These are phyloP conservation scores for Penicillium roqueforti DNA, from an alignment of 495 filamentous ascomycete genomes.

Conservation along the genomic window DNA sequence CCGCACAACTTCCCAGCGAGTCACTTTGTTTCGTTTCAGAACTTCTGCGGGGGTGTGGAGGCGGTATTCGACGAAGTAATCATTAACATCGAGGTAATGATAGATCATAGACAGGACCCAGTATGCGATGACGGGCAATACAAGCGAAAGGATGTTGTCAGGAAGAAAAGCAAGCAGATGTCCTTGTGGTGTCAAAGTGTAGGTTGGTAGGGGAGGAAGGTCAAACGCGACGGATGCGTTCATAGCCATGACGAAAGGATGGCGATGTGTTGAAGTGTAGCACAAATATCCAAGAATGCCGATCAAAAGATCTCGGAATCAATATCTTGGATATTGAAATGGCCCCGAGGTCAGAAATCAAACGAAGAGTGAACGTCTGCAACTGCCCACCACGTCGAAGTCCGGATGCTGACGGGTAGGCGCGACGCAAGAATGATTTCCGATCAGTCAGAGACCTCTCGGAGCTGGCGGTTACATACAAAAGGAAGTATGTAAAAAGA, in stretches of 20 bases:
- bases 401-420: conserved; percentile 17
- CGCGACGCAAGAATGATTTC: conserved; percentile 5
- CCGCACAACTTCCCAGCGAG: conserved; percentile 73
- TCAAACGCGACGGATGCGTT: conserved; percentile 42
- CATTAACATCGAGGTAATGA: conserved; percentile 75
- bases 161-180: conserved; percentile 73
- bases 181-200: conserved; percentile 60
- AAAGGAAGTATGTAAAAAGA: not conserved
- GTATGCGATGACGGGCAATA: conserved; percentile 79
- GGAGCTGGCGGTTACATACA: not conserved
- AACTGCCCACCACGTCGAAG: conserved; percentile 11
- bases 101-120: conserved; percentile 85
- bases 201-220: conserved; percentile 75
- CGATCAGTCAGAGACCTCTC: not conserved
- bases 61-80: conserved; percentile 81
- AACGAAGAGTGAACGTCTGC: conserved; percentile 7
- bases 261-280: not conserved
- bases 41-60: conserved; percentile 91
- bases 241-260: conserved; percentile 30
- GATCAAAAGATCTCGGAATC: not conserved
- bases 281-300: not conserved
- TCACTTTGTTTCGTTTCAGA: conserved; percentile 77
- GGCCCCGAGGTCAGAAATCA: not conserved
- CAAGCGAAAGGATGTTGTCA: conserved; percentile 69
- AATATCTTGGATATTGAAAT: not conserved